Percentiles rank a stretch among this genome's conserved stretches.
These are phyloP conservation scores for Aspergillus aculeatinus DNA, from an alignment of 2,329 filamentous ascomycete species.

Conservation along the genomic window DNA sequence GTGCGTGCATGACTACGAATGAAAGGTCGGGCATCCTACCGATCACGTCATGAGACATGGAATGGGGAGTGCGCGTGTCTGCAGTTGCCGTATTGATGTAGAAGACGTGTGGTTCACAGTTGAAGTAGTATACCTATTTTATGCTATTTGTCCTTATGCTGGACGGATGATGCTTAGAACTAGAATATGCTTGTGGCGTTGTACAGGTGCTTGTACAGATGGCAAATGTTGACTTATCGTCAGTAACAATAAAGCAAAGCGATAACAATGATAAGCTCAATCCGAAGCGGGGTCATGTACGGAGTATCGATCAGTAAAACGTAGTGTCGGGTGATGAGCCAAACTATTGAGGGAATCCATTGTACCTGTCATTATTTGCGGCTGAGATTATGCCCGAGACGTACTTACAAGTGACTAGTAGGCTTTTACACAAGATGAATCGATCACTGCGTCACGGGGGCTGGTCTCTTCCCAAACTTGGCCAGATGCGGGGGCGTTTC, in stretches of 20 bases:
- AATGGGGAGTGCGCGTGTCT: neutral
- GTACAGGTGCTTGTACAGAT: too few relatives aligned
- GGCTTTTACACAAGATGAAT: neutral
- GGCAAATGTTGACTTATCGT: neutral
- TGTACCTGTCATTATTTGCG: neutral
- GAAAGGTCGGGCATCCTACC: neutral
- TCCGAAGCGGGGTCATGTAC: neutral
- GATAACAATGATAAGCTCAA: slow-evolving; percentile 11
- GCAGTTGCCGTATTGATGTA: too few relatives aligned
- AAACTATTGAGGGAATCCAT: neutral
- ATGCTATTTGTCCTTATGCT: too few relatives aligned
- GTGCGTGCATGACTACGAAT: neutral
- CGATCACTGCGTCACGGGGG: slow-evolving; percentile 1
- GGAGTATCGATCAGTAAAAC: neutral
- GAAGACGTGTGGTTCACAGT: too few relatives aligned
- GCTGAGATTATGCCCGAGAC: neutral
- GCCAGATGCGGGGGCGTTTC: slow-evolving; percentile 9
- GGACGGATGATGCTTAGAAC: too few relatives aligned
- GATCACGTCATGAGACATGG: neutral
- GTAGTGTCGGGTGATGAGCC: neutral
- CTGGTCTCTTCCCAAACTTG: slow-evolving; percentile 2
- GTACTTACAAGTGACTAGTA: too few relatives aligned
- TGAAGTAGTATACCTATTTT: too few relatives aligned
- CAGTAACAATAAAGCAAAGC: neutral
- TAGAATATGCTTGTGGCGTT: too few relatives aligned